Evolutionary conservation across 306 rosid genomes (phyloP), one percentile per base, ranked within the genome.

Genomic region (Glycine latifolia): DNA sequence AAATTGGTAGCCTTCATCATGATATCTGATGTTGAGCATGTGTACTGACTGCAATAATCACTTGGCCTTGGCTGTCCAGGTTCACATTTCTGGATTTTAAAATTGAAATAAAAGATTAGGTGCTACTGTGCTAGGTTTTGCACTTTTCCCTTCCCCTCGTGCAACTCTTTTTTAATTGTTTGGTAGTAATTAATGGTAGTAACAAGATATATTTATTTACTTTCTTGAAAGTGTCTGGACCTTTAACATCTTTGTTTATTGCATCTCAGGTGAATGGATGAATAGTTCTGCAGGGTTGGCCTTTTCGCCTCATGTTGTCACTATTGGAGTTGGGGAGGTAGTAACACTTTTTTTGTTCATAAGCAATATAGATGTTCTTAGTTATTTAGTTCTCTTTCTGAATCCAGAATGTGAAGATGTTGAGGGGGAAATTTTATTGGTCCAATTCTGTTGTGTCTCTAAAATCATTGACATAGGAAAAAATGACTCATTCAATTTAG

Each of bases 231-330:
- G 14, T 50, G 4, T 83, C 46, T 68, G 65, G 71, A 44, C n/a
- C 75, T 43, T 55, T 70, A 65, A 67, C 77, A 75, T 78, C n/a
- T 65, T 71, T 44, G 14, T 77, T 59, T 47, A 46, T 80, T 31
- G 43, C 20, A 71, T 86, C 35, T 4, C 71, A 95, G 99, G 99
- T 88, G 99, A 95, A 35, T 95, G 99, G 99, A 95, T 95, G 98
- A 95, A 94, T 88, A 87, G 26, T 89, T 93, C 99, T 4, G 99
- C 99, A 56, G 99, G 99, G 83, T 69, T 86, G 77, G 99, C 99
- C 35, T 95, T 95, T 86, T 87, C 98, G 7, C 99, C 99, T 33
- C 99, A 95, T 87, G 94, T 90, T 68, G 86, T 95, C 84, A 89
- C 84, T 63, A 72, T 95, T 72, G 98, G 83, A 77, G 91, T 80